Base-by-base conservation (phyloP, 2,329 filamentous ascomycete genomes). In the Epicoccum sorghinum region DNA sequence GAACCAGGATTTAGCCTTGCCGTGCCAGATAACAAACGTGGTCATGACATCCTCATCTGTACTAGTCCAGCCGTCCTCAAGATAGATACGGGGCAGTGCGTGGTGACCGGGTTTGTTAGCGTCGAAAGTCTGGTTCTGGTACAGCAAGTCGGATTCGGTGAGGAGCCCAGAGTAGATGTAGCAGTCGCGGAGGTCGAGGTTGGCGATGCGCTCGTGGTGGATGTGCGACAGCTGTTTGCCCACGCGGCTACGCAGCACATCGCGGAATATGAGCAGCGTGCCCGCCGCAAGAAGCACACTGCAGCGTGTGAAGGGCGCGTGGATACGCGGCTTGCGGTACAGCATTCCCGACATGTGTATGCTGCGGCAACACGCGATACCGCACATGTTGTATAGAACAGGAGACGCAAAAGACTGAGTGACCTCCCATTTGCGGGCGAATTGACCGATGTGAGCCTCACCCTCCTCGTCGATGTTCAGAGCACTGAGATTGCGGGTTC, bases 401-500 rank as follows among this genome's bases (percentile, higher is more conserved):
- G 86, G 82, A 1, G 82, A 86, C n/a, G 86, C 84, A 60, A 82
- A 82, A 1, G 85, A 83, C 58, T 86, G 81, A 13, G 79, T 83
- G 22, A 89, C 85, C 68, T 89, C 86, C 86, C 86, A 89, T 64
- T 89, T 88, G 59, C 80, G 77, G 0, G 85, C 85, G 64, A 85
- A 88, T 64, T 88, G 85, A 8, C 86, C 86, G n/a, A 89, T 72
- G 38, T 82, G 74, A 0, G 86, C 85, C 70, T 89, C 86, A 60
- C 82, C 79, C 60, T 86, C 83, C 66, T 89, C 86, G 65, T 89
- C 86, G 52, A 89, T 86, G 44, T 83, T 81, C 45, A 89, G 77
- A 5, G 79, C 74, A 37, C 81, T 76, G 29, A 89, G 77, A 59
- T 89, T 89, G 47, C 79, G 78, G 47, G 78, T 75, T 18, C 86